These are phyloP conservation scores for Leishmania aethiopica DNA, from an alignment of 208 protist genomes.

Conservation along the genomic window DNA sequence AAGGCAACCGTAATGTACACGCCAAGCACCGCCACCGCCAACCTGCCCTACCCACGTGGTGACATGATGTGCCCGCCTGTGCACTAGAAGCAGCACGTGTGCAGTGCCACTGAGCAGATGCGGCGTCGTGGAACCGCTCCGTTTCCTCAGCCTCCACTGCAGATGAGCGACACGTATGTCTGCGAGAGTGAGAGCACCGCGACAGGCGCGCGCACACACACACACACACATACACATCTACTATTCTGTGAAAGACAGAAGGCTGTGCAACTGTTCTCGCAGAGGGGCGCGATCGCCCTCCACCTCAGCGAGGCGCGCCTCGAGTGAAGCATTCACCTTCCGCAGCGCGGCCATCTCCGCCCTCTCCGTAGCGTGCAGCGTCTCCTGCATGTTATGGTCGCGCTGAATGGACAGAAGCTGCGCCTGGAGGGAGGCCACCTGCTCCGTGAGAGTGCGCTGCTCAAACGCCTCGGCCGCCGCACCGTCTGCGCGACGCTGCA, in stretches of 20 bases:
- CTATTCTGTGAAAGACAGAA: constrained; percentile 32
- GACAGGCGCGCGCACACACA: neutral
- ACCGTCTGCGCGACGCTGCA: constrained; percentile 15
- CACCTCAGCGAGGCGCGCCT: constrained; percentile 62
- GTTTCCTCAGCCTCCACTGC: neutral
- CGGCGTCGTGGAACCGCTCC: neutral
- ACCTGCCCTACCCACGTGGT: neutral
- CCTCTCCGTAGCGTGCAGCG: constrained; percentile 34
- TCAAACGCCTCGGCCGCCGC: constrained; percentile 15
- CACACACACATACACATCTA: neutral
- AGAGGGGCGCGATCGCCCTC: constrained; percentile 75
- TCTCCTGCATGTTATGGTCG: constrained; percentile 19
- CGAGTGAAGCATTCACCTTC: constrained; percentile 66
- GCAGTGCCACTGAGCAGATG: neutral
- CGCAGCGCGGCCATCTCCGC: constrained; percentile 63
- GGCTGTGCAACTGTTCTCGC: constrained; percentile 73
- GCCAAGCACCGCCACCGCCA: neutral
- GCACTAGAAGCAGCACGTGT: neutral
- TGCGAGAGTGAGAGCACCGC: neutral
- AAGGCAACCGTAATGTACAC: neutral
- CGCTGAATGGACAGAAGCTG: constrained; percentile 22
- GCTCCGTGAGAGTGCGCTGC: constrained; percentile 9
- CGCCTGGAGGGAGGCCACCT: constrained; percentile 24
- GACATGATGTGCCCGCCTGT: neutral
- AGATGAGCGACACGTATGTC: neutral